These are phyloP conservation scores for Cladosporium austrohemisphaericum DNA, from an alignment of 2,329 filamentous ascomycete genomes.

Conservation along the genomic window DNA sequence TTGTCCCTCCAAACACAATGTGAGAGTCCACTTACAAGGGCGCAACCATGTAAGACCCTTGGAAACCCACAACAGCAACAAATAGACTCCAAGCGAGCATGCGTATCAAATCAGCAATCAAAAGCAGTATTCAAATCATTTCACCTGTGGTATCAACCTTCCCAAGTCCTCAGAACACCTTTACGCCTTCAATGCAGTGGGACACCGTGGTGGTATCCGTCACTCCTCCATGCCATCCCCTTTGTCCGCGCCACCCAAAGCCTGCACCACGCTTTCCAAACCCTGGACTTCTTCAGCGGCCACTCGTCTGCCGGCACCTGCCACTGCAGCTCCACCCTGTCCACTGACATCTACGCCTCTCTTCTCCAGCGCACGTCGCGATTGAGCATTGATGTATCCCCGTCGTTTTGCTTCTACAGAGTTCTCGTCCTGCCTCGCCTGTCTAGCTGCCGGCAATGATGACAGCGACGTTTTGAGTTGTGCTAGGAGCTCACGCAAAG, in stretches of 20 bases:
- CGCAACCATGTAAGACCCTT: too few relatives aligned
- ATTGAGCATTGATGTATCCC: constrained; percentile 79
- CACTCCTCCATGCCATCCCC: constrained; percentile 14
- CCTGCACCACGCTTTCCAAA: constrained; percentile 36
- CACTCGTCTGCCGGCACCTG: constrained; percentile 1
- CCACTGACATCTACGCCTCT: constrained; percentile 56
- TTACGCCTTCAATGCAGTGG: too few relatives aligned
- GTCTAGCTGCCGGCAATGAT: constrained; percentile 26
- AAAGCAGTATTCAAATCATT: neutral
- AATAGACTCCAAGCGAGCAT: too few relatives aligned
- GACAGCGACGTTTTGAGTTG: constrained; percentile 43
- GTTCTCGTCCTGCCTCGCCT: constrained; percentile 33
- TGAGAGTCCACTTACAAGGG: too few relatives aligned
- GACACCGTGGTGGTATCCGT: too few relatives aligned
- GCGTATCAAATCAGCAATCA: too few relatives aligned
- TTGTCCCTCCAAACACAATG: too few relatives aligned
- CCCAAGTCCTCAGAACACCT: neutral
- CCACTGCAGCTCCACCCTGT: neutral
- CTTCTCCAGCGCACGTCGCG: constrained; percentile 71
- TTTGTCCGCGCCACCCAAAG: constrained; percentile 25
- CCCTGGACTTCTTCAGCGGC: constrained; percentile 34
- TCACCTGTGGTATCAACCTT: neutral
- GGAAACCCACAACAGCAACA: too few relatives aligned
- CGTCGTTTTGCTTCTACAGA: constrained; percentile 64
- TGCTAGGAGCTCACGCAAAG: constrained; percentile 67